Conservation (phyloP, 2,329 filamentous ascomycete species). For the Claviceps monticola region DNA sequence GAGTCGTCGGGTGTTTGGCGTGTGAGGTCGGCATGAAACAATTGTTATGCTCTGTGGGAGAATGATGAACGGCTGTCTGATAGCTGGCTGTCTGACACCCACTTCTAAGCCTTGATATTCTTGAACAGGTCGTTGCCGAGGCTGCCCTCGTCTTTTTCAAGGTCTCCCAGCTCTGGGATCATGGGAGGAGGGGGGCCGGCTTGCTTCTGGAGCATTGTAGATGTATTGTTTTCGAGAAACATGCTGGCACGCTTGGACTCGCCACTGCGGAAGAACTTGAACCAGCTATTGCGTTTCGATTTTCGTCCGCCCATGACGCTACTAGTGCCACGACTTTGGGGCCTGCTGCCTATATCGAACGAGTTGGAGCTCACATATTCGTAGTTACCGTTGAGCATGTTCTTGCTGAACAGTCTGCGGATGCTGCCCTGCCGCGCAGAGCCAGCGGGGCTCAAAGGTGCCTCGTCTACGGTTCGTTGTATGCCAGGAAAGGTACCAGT, state of each 20-base stretch:
- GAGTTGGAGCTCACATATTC: slow-evolving; percentile 32
- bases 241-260: slow-evolving; percentile 28
- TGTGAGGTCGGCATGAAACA: background rate
- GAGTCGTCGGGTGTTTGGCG: background rate
- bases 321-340: slow-evolving; percentile 35
- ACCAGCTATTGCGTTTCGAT: slow-evolving; percentile 44
- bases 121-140: slow-evolving; percentile 44
- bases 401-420: slow-evolving; percentile 42
- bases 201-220: slow-evolving; percentile 19
- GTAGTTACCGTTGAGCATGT: slow-evolving; percentile 39
- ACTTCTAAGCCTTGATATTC: slow-evolving; percentile 36
- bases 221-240: slow-evolving; percentile 23
- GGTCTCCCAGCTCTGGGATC: slow-evolving; percentile 43
- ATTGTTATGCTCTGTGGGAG: background rate
- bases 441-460: slow-evolving; percentile 36
- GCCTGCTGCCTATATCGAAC: slow-evolving; percentile 26
- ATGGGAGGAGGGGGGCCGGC: slow-evolving; percentile 42
- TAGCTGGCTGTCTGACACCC: background rate
- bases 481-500: slow-evolving; percentile 31
- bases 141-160: slow-evolving; percentile 34
- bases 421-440: slow-evolving; percentile 42
- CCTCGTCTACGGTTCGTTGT: slow-evolving; percentile 37
- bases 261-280: slow-evolving; percentile 35
- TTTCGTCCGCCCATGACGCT: slow-evolving; percentile 39
- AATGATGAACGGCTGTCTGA: background rate